Base-by-base conservation (phyloP, 179 eudicot genomes). In the Patellifolia procumbens region DNA sequence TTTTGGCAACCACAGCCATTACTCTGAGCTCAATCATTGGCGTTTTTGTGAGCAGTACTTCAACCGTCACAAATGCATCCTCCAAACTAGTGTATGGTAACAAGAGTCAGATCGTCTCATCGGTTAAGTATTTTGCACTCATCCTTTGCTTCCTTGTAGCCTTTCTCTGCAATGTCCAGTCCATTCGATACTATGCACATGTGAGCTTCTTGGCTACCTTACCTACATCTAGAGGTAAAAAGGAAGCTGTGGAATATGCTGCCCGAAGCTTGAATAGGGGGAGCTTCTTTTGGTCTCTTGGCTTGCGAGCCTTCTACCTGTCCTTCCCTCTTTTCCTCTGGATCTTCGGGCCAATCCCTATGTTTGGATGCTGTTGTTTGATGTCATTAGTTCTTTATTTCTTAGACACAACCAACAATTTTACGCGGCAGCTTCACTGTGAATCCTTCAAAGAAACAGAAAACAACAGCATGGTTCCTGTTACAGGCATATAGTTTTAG, bases 311-410 rank as follows among this genome's bases (percentile, higher is more conserved):
- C 2, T 92, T 86, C 81, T 92, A 92, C 84, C 78, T 90, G 39
- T 90, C 97, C 1, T 92, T 90, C 75, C 95, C 97, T 53, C 88
- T 92, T 26, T 91, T 86, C 70, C 84, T 92, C 3, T 92, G 97
- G 97, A 68, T 92, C 34, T 92, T 90, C 45, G 97, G 97, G 3
- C 90, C 91, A 3, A 86, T 92, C 49, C 91, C 94, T 24, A 89
- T 92, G 97, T 84, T 90, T 39, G 80, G 76, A 12, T 86, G 93
- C 53, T 85, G 88, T 75, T 78, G 79, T 32, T 26, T 84, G 24
- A 68, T 92, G 84, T 67, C 91, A 1, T 61, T 76, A 19, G 80
- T 87, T 66, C 88, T 92, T 7, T 90, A 92, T 74, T 90, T 92
- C 80, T 76, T 92, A 83, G 97, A 92, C 65, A 90, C 92, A 0